Evolutionary conservation across 805 yeast species (phyloP), one percentile per base, ranked within the genome.

Genomic region (Schwanniomyces sp.): DNA sequence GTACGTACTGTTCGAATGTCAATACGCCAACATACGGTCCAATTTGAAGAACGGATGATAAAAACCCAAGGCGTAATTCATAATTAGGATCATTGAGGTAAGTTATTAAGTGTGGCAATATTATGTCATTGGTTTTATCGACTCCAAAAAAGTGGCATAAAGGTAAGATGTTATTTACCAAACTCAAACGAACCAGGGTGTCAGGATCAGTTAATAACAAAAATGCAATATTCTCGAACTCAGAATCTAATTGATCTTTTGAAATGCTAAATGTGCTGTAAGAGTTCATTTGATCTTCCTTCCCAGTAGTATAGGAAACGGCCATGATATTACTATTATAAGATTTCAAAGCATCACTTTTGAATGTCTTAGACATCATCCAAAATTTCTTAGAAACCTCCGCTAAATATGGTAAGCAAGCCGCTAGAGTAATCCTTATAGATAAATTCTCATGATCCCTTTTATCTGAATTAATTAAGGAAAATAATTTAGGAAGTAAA

Each of bases 91-190:
- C 97, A 63, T 94, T 94, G 52, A 94, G 68, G 59, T 91, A 94
- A 0, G 98, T 91, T 39, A 94, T 91, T 47, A 91, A 70, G 69
- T 94, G 98, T 40, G 96, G 91, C 41, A 94, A 67, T 18, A 94
- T 83, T 36, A 94, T 74, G 61, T 94, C 98, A 59, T 88, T 91
- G 0, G 97, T 86, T 54, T 84, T 88, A 46, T 89, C 96, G 46
- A 85, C 82, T 0, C 97, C 97, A 60, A 94, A 84, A 49, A 86
- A 87, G 8, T 84, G 74, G 56, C 97, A 89, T 3, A 94, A 64
- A 0, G 91, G 88, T 7, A 86, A 70, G n/a, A 91, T 85, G 50
- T 88, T 82, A 38, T 76, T 69, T 41, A 94, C 70, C 7, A 94
- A 66, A 0, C 94, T 77, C 34, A 88, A 78, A 49, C 86, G 82